A percentile compares a stretch with the other conserved stretches of the same genome.
Conservation (phyloP, 257 asterid genomes). For the Scutellaria barbata region DNA sequence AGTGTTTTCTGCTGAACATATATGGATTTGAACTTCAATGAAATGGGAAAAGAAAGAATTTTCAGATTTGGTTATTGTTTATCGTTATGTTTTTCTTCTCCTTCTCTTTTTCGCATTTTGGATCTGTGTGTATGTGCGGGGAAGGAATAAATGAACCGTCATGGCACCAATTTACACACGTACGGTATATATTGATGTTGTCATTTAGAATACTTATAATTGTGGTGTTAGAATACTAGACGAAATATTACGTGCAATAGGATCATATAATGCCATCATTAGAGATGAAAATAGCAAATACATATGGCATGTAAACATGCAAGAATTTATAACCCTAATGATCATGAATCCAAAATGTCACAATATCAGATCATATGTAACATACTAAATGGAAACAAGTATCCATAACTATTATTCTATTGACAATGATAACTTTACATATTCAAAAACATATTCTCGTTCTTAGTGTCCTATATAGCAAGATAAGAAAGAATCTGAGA, state of each 20-base stretch:
- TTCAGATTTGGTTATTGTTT: not conserved
- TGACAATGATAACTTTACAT: not conserved
- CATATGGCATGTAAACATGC: not conserved
- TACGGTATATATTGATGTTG: not conserved
- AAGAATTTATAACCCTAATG: not conserved
- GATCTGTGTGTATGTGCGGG: not conserved
- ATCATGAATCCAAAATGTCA: not conserved
- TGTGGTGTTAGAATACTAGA: not conserved
- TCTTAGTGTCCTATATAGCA: not conserved
- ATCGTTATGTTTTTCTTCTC: not conserved
- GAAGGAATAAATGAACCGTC: not conserved
- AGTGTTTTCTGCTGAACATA: not conserved
- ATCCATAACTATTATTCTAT: not conserved
- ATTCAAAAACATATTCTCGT: constrained; percentile 25
- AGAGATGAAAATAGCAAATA: not conserved
- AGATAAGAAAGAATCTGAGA: constrained; percentile 28
- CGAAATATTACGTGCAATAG: not conserved
- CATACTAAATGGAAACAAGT: not conserved
- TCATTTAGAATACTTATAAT: not conserved
- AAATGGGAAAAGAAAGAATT: constrained; percentile 5
- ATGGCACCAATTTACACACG: not conserved
- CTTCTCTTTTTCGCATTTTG: not conserved
- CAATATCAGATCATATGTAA: too few relatives aligned
- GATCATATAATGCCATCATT: too few relatives aligned
- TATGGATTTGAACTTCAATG: constrained; percentile 26